Percentiles rank a stretch among this genome's conserved stretches.
phyloP scores from a whole-genome alignment of 108 stramenopile genomes.

The Schizochytrium sp. region DNA sequence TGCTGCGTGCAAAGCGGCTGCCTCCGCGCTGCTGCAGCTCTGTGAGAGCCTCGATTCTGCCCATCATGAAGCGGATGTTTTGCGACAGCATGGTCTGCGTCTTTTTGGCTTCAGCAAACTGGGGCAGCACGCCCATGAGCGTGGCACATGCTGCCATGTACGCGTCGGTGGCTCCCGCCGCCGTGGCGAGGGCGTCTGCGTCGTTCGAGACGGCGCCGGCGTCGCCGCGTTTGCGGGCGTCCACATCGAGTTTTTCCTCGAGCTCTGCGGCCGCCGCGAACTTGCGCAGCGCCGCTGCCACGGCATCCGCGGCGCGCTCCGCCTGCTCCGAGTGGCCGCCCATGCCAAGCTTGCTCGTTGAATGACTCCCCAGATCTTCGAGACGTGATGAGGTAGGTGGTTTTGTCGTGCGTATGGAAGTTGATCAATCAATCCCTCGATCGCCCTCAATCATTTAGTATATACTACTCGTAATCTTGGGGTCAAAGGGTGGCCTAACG shows the following conservation, averaged over 20 bases:
- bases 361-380: too few relatives aligned
- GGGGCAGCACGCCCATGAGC: background rate
- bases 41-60: background rate
- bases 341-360: too few relatives aligned
- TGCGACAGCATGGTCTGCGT: background rate
- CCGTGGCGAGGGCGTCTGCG: background rate
- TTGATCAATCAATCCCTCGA: too few relatives aligned
- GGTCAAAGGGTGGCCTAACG: too few relatives aligned
- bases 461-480: too few relatives aligned
- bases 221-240: background rate
- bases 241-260: background rate
- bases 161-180: background rate
- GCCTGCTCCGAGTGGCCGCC: background rate
- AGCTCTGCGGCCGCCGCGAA: background rate
- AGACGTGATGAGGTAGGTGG: too few relatives aligned
- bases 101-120: background rate
- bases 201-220: background rate
- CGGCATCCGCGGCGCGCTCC: background rate
- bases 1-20: background rate
- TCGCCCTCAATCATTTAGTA: too few relatives aligned
- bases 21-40: background rate
- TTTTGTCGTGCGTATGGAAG: too few relatives aligned
- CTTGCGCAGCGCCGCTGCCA: background rate
- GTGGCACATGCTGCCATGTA: background rate
- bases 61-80: constrained; percentile 1